Conservation (phyloP, 345 rosid species). For the Ceriops tagal region DNA sequence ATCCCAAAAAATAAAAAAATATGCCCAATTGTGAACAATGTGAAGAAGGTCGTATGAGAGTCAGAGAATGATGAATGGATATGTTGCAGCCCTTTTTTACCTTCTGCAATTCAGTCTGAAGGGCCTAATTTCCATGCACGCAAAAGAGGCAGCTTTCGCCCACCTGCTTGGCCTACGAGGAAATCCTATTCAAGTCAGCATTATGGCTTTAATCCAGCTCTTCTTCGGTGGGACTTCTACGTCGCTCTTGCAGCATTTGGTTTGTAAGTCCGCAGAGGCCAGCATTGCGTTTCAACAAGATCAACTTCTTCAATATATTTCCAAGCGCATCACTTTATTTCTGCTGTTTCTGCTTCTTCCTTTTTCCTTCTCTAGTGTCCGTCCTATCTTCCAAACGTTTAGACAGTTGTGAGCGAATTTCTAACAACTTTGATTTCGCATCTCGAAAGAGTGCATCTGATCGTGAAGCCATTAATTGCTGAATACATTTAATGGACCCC, state of each 20-base stretch:
- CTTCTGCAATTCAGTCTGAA: too few relatives aligned
- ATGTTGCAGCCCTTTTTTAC: too few relatives aligned
- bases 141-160: background rate
- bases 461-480: constrained; percentile 89
- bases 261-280: background rate
- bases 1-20: too few relatives aligned
- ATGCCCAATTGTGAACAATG: too few relatives aligned
- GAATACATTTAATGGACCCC: constrained; percentile 10
- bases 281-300: background rate
- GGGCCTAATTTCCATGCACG: background rate
- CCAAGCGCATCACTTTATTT: constrained; percentile 6
- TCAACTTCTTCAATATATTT: background rate
- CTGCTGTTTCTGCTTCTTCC: constrained; percentile 23
- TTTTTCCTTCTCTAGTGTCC: constrained; percentile 22
- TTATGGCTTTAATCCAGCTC: background rate
- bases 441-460: constrained; percentile 83
- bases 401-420: constrained; percentile 26
- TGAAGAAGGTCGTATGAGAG: too few relatives aligned
- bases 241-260: background rate
- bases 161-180: background rate
- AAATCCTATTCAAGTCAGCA: background rate
- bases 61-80: too few relatives aligned
- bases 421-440: constrained; percentile 59
- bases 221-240: background rate
- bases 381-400: constrained; percentile 25